phyloP scores from a whole-genome alignment of 768 basidiomycete genomes.

The Termitomyces sp. region DNA sequence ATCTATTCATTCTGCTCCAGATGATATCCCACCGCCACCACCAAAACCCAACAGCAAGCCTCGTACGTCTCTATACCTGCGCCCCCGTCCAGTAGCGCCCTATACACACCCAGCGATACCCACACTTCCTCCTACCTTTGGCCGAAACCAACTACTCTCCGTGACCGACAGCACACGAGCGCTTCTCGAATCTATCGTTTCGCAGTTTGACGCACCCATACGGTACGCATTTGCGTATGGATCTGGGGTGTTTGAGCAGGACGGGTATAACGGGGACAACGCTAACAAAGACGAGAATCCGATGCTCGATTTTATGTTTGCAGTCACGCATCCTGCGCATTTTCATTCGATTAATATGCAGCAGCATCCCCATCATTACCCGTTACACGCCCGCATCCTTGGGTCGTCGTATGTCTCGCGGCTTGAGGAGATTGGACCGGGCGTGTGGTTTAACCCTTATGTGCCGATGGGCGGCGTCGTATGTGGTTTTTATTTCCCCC shows the following conservation, averaged over 20 bases:
- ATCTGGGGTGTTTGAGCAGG: conserved; percentile 92
- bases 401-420: conserved; percentile 80
- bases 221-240: conserved; percentile 98
- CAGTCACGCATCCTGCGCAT: conserved; percentile 86
- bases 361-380: conserved; percentile 88
- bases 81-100: conserved; percentile 39
- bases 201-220: conserved; percentile 82
- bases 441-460: conserved; percentile 95
- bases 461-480: conserved; percentile 82
- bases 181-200: conserved; percentile 74
- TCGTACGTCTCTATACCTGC: conserved; percentile 36
- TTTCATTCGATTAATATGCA: conserved; percentile 97
- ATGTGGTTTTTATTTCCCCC: conserved; percentile 24
- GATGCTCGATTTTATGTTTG: conserved; percentile 96
- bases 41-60: conserved; percentile 22
- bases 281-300: conserved; percentile 36
- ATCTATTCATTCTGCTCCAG: conserved; percentile 26
- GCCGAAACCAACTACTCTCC: conserved; percentile 74
- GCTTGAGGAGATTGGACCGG: conserved; percentile 72
- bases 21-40: conserved; percentile 29
- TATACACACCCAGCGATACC: conserved; percentile 35
- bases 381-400: conserved; percentile 76
- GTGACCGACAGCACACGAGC: conserved; percentile 78
- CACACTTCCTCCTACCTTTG: conserved; percentile 64
- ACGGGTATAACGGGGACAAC: conserved; percentile 52